A percentile compares a stretch with the other conserved stretches of the same genome.
phyloP scores from a whole-genome alignment of 1,284 basidiomycete genomes.

The Cryptococcus neoformans region DNA sequence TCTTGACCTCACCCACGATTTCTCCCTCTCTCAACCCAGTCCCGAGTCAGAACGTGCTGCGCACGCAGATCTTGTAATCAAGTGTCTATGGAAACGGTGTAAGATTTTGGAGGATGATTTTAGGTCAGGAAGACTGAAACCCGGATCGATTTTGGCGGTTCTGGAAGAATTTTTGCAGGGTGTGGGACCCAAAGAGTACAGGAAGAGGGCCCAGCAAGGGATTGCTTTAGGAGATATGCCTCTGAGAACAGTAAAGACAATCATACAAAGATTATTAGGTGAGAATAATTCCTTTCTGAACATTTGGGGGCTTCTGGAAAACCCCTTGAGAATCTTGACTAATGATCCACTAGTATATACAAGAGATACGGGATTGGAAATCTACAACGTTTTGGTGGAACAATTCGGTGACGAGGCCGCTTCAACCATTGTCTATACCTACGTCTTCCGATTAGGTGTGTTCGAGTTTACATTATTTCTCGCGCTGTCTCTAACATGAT shows the following conservation, averaged over 20 bases:
- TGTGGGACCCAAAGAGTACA: slow-evolving; percentile 94
- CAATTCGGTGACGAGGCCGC: slow-evolving; percentile 50
- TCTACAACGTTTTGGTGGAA: slow-evolving; percentile 41
- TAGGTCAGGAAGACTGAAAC: slow-evolving; percentile 71
- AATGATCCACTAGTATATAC: slow-evolving; percentile 26
- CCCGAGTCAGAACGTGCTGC: slow-evolving; percentile 75
- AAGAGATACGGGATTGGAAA: slow-evolving; percentile 35
- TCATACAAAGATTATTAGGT: slow-evolving; percentile 94
- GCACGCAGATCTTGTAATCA: slow-evolving; percentile 93
- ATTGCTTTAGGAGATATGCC: slow-evolving; percentile 97
- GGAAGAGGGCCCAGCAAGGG: slow-evolving; percentile 80
- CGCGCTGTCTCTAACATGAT: not conserved
- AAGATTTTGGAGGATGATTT: slow-evolving; percentile 91
- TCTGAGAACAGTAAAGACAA: slow-evolving; percentile 92
- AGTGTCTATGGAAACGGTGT: slow-evolving; percentile 98
- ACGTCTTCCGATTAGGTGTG: slow-evolving; percentile 64
- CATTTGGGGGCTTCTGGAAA: not conserved
- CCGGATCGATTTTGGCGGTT: slow-evolving; percentile 85
- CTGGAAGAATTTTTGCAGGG: slow-evolving; percentile 92
- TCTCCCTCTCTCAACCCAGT: slow-evolving; percentile 58
- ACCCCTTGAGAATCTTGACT: too few species aligned
- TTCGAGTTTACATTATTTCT: not conserved
- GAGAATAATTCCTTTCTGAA: slow-evolving; percentile 45
- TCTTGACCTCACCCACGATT: slow-evolving; percentile 81
- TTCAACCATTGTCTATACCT: slow-evolving; percentile 51